These are phyloP conservation scores for Aspergillus spinulosporus DNA, from an alignment of 2,329 filamentous ascomycete genomes.

Conservation along the genomic window DNA sequence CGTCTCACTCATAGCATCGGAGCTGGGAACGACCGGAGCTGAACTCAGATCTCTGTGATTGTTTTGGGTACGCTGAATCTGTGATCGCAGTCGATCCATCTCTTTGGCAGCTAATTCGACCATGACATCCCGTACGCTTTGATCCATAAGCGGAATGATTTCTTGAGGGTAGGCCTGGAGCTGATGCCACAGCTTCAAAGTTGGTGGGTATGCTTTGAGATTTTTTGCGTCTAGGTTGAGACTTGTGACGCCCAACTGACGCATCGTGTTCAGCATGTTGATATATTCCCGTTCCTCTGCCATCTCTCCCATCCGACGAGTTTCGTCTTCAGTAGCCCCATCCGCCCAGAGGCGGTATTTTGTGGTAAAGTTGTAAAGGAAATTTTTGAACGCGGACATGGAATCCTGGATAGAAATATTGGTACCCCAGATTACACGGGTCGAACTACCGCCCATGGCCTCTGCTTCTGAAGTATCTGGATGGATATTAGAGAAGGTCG, in stretches of 20 bases:
- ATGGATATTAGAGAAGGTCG: conserved; percentile 68
- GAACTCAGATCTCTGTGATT: conserved; percentile 64
- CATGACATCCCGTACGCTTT: conserved; percentile 89
- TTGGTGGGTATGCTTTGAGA: conserved; percentile 87
- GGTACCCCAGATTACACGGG: conserved; percentile 91
- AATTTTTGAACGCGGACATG: conserved; percentile 84
- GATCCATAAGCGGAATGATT: conserved; percentile 95
- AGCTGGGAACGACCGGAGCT: conserved; percentile 74
- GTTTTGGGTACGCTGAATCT: conserved; percentile 49
- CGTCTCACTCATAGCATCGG: conserved; percentile 62
- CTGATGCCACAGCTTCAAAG: conserved; percentile 93
- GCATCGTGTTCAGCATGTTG: conserved; percentile 84
- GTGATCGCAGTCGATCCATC: conserved; percentile 67
- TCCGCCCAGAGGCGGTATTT: conserved; percentile 94
- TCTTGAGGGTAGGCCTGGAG: conserved; percentile 92
- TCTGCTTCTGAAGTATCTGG: conserved; percentile 92
- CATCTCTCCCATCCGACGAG: conserved; percentile 63
- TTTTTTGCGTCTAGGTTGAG: conserved; percentile 88
- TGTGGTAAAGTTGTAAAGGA: conserved; percentile 83
- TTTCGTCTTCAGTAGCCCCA: conserved; percentile 76
- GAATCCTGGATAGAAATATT: conserved; percentile 93
- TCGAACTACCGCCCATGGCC: conserved; percentile 75
- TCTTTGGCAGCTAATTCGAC: conserved; percentile 82
- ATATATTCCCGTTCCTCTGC: conserved; percentile 80
- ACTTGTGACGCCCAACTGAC: conserved; percentile 77